Evolutionary conservation across 2,329 filamentous ascomycete genomes (phyloP), one percentile per base, ranked within the genome.

Genomic region (Zymoseptoria pseudotritici): DNA sequence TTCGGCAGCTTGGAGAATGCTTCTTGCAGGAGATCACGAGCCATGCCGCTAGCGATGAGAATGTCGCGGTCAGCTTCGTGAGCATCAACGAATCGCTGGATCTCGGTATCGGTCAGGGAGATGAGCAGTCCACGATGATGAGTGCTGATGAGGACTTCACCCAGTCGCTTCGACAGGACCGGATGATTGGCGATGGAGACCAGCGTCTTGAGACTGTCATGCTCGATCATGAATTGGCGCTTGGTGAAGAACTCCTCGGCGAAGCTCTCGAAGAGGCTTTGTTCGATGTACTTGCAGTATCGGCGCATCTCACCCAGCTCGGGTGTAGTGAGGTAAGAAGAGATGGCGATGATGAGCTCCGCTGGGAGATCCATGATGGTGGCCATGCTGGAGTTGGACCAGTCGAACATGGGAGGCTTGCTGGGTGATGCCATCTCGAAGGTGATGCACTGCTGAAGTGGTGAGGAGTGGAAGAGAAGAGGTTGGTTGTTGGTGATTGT

Each of bases 191-290:
- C 72, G 55, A 78, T 78, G 55, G 74, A 74, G 36, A 76, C 58
- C 13, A 87, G 75, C 0, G 80, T 76, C 56, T 81, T 77, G 9
- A 87, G 73, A 65, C 85, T 87, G 64, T 77, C 72, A 36, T 82
- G 75, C 1, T 80, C 80, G 57, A 87, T 68, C 81, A 86, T 85
- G 72, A 88, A 89, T 67, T 88, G 85, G 66, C 82, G 83, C 70
- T 83, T 84, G 55, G 75, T 77, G 72, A 89, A 89, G 76, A 86
- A 89, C 63, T 87, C 84, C 22, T 75, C 75, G 26, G 80, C 76
- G 65, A 88, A 88, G 36, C 76, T 76, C 54, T 78, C 75, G 70
- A 83, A 83, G 11, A 87, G 74, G 1, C 76, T 74, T 20, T 72
- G 72, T 68, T 88, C 84, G 11, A 85, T 68, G 19, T 75, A 70